These are phyloP conservation scores for Sechiopsis laciniata DNA, from an alignment of 306 rosid genomes.

Conservation along the genomic window DNA sequence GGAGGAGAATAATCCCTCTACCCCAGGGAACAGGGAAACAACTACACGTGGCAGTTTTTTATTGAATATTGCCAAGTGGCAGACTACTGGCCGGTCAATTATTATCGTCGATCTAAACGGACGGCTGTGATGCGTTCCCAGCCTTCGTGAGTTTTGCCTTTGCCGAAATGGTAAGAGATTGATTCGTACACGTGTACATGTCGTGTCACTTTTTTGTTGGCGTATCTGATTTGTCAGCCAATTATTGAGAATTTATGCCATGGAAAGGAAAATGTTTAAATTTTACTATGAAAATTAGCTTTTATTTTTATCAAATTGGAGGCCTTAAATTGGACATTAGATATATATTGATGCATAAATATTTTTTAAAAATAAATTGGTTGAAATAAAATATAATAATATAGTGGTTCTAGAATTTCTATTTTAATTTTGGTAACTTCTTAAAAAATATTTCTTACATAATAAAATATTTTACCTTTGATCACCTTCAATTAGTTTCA, in stretches of 20 bases:
- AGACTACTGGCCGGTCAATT: not conserved
- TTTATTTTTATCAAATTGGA: too few relatives aligned
- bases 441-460: too few relatives aligned
- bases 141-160: not conserved
- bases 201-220: not conserved
- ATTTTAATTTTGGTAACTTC: too few relatives aligned
- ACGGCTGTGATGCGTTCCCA: not conserved
- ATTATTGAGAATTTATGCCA: not conserved
- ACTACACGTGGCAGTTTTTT: not conserved
- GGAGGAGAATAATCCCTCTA: conserved; percentile 10
- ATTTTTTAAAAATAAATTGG: too few relatives aligned
- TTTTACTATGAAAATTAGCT: too few relatives aligned
- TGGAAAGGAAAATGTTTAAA: not conserved
- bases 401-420: too few relatives aligned
- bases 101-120: too few relatives aligned
- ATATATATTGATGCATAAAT: too few relatives aligned
- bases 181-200: not conserved
- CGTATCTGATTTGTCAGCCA: not conserved
- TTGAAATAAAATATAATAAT: too few relatives aligned
- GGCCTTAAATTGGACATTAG: too few relatives aligned
- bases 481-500: too few relatives aligned
- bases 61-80: not conserved
- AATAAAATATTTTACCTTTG: too few relatives aligned
- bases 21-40: not conserved
- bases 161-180: not conserved